Percentiles rank a stretch among this genome's conserved stretches.
phyloP scores from a whole-genome alignment of 495 filamentous ascomycete species.

The Annulohypoxylon bovei region DNA sequence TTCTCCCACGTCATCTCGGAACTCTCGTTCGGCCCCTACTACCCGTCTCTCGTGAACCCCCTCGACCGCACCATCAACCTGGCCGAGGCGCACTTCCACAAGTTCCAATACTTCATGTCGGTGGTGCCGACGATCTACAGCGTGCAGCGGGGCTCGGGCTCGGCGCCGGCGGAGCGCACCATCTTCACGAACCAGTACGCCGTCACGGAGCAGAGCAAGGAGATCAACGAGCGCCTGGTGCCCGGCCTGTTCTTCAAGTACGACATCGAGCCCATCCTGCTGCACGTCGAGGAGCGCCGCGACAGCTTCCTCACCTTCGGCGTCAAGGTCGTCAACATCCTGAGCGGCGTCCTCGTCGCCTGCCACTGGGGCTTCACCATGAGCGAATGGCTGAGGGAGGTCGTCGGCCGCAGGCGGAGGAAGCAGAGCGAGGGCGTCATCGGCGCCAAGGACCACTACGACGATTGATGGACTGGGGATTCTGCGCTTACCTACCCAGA shows the following conservation, averaged over 20 bases:
- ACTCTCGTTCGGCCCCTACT: slow-evolving; percentile 95
- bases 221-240: slow-evolving; percentile 73
- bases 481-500: not conserved
- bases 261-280: slow-evolving; percentile 94
- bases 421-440: slow-evolving; percentile 69
- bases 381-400: slow-evolving; percentile 61
- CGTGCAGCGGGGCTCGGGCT: slow-evolving; percentile 58
- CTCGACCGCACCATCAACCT: slow-evolving; percentile 88
- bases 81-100: slow-evolving; percentile 81
- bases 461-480: slow-evolving; percentile 30
- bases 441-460: slow-evolving; percentile 47
- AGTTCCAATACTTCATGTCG: slow-evolving; percentile 98
- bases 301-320: slow-evolving; percentile 76
- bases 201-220: slow-evolving; percentile 82
- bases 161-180: slow-evolving; percentile 51
- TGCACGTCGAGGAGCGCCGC: slow-evolving; percentile 85
- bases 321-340: slow-evolving; percentile 74
- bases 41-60: slow-evolving; percentile 91
- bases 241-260: slow-evolving; percentile 99
- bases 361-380: slow-evolving; percentile 69
- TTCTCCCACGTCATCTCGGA: slow-evolving; percentile 98
- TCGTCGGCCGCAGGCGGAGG: slow-evolving; percentile 59
- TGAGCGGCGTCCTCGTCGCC: slow-evolving; percentile 68
- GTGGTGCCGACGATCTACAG: slow-evolving; percentile 96
- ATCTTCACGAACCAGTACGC: slow-evolving; percentile 98